phyloP scores from a whole-genome alignment of 2,329 filamentous ascomycete species.

The Fusarium sp. region DNA sequence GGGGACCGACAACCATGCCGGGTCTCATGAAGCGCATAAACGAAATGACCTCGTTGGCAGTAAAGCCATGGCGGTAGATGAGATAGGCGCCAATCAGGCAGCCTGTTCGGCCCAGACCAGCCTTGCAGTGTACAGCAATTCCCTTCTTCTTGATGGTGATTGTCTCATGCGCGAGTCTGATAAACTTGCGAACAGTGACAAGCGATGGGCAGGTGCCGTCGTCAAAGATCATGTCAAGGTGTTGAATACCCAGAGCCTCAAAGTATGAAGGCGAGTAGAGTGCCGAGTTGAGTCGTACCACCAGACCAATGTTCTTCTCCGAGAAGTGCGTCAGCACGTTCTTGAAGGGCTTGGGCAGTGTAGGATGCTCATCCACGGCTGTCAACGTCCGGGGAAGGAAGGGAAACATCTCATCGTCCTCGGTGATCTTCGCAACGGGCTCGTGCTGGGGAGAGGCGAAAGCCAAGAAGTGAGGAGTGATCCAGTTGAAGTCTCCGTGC shows the following conservation, averaged over 20 bases:
- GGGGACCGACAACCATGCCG: conserved; percentile 98
- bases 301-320: conserved; percentile 88
- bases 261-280: conserved; percentile 98
- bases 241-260: conserved; percentile 91
- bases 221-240: conserved; percentile 99
- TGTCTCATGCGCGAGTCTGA: conserved; percentile 92
- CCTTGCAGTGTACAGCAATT: conserved; percentile 98
- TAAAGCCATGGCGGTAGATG: conserved; percentile 97
- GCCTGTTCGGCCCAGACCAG: conserved; percentile 92
- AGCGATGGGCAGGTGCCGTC: conserved; percentile 95
- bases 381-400: conserved; percentile 81
- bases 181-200: conserved; percentile 91
- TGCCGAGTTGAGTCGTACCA: conserved; percentile 94
- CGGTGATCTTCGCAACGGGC: conserved; percentile 78
- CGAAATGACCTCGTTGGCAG: conserved; percentile 95
- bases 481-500: conserved; percentile 99
- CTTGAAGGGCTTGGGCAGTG: conserved; percentile 89
- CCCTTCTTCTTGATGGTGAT: conserved; percentile 92
- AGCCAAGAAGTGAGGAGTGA: conserved; percentile 93
- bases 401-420: conserved; percentile 78
- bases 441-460: conserved; percentile 94
- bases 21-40: conserved; percentile 99
- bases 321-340: conserved; percentile 93
- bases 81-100: conserved; percentile 97
- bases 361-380: conserved; percentile 76